phyloP scores from a whole-genome alignment of 2,329 filamentous ascomycete species.

The Hypoxylon rubiginosum region DNA sequence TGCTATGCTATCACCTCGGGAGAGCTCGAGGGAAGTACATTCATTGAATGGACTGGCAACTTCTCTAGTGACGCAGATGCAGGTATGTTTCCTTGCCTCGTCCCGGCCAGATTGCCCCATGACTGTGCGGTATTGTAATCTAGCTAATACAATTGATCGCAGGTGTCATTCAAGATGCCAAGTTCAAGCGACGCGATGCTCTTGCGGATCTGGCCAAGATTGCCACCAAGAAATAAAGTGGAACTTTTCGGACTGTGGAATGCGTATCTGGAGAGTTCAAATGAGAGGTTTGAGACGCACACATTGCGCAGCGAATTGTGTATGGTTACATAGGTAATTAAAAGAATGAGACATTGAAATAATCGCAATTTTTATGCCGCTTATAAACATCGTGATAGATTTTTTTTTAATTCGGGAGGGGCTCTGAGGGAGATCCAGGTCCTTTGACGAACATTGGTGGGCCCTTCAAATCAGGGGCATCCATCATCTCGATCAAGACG shows the following conservation, averaged over 20 bases:
- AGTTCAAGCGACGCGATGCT: conserved; percentile 81
- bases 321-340: conserved; percentile 1
- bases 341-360: neutral
- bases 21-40: conserved; percentile 73
- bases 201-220: conserved; percentile 73
- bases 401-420: too few relatives aligned
- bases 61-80: conserved; percentile 79
- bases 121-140: neutral
- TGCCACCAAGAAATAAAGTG: conserved; percentile 54
- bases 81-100: conserved; percentile 59
- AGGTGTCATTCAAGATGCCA: conserved; percentile 81
- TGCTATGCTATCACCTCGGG: conserved; percentile 76
- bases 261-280: neutral
- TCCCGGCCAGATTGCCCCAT: too few relatives aligned
- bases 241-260: neutral
- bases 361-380: too few relatives aligned
- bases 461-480: neutral
- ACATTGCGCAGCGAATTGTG: neutral
- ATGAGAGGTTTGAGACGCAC: neutral
- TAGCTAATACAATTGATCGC: conserved; percentile 33
- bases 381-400: too few relatives aligned
- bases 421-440: too few relatives aligned
- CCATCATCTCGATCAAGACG: conserved; percentile 1
- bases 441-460: too few relatives aligned
- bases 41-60: conserved; percentile 76